Evolutionary conservation across 2,329 filamentous ascomycete species (phyloP).

Genomic region (Cladosporium colombiae): DNA sequence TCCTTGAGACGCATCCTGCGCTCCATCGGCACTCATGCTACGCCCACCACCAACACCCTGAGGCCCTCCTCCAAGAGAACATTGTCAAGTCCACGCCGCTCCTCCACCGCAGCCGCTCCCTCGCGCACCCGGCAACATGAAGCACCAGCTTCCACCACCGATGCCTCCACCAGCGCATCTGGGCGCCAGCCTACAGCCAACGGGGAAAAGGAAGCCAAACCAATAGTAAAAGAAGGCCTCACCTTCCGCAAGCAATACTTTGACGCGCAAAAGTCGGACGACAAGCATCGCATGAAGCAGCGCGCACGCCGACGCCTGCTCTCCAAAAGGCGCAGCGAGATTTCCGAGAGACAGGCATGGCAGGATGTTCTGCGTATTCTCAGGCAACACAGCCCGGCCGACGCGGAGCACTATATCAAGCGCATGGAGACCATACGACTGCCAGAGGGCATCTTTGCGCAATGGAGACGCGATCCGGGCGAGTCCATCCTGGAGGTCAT

Average conservation of each 20-base stretch:
- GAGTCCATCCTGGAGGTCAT: slow-evolving; percentile 33
- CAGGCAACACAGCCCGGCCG: slow-evolving; percentile 22
- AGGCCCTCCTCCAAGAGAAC: neutral
- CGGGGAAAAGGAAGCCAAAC: neutral
- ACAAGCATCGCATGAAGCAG: slow-evolving; percentile 2
- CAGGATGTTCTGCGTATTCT: slow-evolving; percentile 23
- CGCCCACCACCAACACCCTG: neutral
- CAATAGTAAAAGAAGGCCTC: neutral
- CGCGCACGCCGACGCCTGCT: slow-evolving; percentile 5
- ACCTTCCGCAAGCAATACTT: neutral
- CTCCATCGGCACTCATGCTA: neutral
- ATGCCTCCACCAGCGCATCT: neutral
- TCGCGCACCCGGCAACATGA: neutral
- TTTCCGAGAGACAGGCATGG: slow-evolving; percentile 21
- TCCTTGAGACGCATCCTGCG: neutral
- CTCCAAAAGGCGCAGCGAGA: neutral
- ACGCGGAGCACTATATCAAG: slow-evolving; percentile 21
- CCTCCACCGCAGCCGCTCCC: neutral
- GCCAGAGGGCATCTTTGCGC: slow-evolving; percentile 22
- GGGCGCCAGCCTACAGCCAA: neutral
- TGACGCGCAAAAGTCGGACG: neutral
- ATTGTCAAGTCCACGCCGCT: neutral
- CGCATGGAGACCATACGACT: slow-evolving; percentile 28
- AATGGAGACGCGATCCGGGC: slow-evolving; percentile 22
- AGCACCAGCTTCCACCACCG: neutral